A percentile compares a stretch with the other conserved stretches of the same genome.
These are phyloP conservation scores for Liriodendron chinense DNA, from an alignment of 164 flowering plant species.

Conservation along the genomic window DNA sequence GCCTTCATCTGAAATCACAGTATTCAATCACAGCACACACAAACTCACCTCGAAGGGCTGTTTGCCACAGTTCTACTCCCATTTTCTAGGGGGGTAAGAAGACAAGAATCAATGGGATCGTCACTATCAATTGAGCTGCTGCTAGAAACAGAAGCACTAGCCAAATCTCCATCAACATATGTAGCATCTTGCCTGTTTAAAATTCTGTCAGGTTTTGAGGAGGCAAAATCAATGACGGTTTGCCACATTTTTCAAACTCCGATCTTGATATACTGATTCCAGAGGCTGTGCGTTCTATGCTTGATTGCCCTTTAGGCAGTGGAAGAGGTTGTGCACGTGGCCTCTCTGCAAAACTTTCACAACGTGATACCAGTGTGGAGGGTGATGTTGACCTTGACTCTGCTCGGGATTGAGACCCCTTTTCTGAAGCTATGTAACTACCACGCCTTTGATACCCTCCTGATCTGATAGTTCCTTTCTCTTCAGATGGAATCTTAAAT, in stretches of 20 bases:
- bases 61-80: constrained; percentile 49
- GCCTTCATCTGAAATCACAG: neutral
- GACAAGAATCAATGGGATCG: constrained; percentile 62
- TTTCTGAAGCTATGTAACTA: constrained; percentile 57
- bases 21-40: neutral
- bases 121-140: constrained; percentile 70
- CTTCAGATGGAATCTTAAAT: constrained; percentile 57
- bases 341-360: constrained; percentile 92
- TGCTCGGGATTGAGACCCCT: constrained; percentile 53
- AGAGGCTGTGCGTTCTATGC: constrained; percentile 55
- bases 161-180: constrained; percentile 65
- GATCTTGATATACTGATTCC: constrained; percentile 52
- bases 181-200: constrained; percentile 38
- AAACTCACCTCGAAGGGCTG: constrained; percentile 74
- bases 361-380: constrained; percentile 66
- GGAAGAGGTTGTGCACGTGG: constrained; percentile 84
- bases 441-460: constrained; percentile 55
- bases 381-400: constrained; percentile 80
- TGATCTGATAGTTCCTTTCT: constrained; percentile 43
- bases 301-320: constrained; percentile 52
- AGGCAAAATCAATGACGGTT: constrained; percentile 49
- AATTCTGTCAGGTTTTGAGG: constrained; percentile 54
- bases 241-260: constrained; percentile 42
- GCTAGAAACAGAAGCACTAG: constrained; percentile 71
- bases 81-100: constrained; percentile 60